Base-by-base conservation (phyloP, 768 basidiomycete species). In the Austroboletus eburneus region DNA sequence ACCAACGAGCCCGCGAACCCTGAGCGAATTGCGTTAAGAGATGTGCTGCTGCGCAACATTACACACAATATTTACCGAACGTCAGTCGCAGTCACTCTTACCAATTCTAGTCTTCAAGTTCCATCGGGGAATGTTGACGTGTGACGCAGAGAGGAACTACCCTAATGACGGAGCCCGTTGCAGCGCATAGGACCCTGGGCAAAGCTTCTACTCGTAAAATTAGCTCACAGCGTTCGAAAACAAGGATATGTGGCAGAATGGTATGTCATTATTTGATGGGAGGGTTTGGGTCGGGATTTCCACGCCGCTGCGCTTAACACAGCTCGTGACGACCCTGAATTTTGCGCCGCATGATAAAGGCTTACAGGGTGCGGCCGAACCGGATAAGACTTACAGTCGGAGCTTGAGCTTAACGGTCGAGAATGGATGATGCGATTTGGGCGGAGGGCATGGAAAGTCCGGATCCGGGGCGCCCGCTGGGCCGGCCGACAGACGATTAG, bases 271-370 rank as follows among this genome's bases (percentile, higher is more conserved):
- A 42, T 59, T 2, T 47, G 50, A 59, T 52, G 47, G 29, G n/a
- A 14, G 27, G 30, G 8, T 32, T n/a, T 30, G 24, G 23, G 40
- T 48, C 54, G 52, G 58, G 43, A 41, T 53, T 60, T 58, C 51
- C 59, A 48, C 46, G 44, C 48, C 53, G 52, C 53, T 50, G 46
- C 42, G 51, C 37, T 51, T 36, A 25, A 22, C 17, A 29, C 41
- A 32, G 35, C 13, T 46, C 51, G 43, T 51, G 53, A 61, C 46
- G 56, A 62, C 61, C 62, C 59, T 64, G 62, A 52, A 44, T 48
- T n/a, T 32, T 47, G 40, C 36, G 46, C 43, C 35, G 43, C 34
- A 48, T 7, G 43, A 21, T 25, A 18, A 18, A 4, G 18, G 34
- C 34, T 12, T 35, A 56, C 49, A 46, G 36, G 34, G 49, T 48